Evolutionary conservation across 768 basidiomycete species (phyloP).

Genomic region (Pleurotus djamor): DNA sequence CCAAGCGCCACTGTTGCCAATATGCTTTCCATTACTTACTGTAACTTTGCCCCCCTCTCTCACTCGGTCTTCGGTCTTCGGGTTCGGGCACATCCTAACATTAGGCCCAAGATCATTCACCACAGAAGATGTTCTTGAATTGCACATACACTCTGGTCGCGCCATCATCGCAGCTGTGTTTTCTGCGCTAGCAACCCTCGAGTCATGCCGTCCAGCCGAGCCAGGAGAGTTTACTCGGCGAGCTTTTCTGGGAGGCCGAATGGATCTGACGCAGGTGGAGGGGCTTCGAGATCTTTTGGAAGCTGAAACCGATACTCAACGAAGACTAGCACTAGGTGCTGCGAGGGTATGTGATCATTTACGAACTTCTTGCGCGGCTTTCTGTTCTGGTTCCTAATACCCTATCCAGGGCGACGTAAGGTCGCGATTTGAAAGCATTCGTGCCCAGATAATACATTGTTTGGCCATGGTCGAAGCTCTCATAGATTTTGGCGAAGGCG

Average conservation of each 20-base stretch:
- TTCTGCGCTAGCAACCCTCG: conserved; percentile 54
- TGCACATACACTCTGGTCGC: conserved; percentile 86
- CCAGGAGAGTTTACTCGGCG: conserved; percentile 89
- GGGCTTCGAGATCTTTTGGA: conserved; percentile 85
- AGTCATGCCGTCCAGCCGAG: conserved; percentile 73
- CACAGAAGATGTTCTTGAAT: conserved; percentile 76
- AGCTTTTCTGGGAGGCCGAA: conserved; percentile 75
- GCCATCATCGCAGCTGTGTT: conserved; percentile 77
- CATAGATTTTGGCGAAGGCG: conserved; percentile 93
- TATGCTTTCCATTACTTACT: background rate
- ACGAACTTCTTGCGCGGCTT: background rate
- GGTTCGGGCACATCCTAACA: background rate
- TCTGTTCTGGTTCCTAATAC: conserved; percentile 7
- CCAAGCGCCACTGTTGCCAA: background rate
- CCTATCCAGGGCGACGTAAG: conserved; percentile 59
- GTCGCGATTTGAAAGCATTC: conserved; percentile 58
- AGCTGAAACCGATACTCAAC: conserved; percentile 83
- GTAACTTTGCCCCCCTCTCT: background rate
- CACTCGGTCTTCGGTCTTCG: background rate
- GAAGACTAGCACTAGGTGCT: conserved; percentile 66
- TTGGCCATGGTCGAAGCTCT: conserved; percentile 83
- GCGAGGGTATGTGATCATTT: conserved; percentile 53
- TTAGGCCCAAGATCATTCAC: conserved; percentile 82
- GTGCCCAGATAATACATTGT: conserved; percentile 66
- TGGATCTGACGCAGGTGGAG: conserved; percentile 89